Evolutionary conservation across 2,329 filamentous ascomycete genomes (phyloP).

Genomic region (Pseudofabraea citricarpa): DNA sequence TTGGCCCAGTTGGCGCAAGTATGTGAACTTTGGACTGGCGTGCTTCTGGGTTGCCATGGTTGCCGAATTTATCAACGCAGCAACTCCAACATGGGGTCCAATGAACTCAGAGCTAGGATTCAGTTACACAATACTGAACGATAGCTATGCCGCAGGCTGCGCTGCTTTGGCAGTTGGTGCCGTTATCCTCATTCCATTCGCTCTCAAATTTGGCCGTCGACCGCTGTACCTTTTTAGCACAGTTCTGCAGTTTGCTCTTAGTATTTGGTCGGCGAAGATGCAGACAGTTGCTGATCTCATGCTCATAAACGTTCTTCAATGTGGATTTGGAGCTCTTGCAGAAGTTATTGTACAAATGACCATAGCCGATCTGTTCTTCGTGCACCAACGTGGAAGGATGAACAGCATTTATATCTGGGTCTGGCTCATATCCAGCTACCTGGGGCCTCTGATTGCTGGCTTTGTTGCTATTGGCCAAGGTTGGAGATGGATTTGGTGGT

Average conservation of each 20-base stretch:
- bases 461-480: slow-evolving; percentile 33
- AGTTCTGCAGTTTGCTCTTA: slow-evolving; percentile 29
- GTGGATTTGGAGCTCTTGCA: slow-evolving; percentile 37
- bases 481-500: slow-evolving; percentile 49
- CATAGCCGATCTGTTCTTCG: slow-evolving; percentile 39
- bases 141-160: slow-evolving; percentile 38
- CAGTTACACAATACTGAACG: slow-evolving; percentile 35
- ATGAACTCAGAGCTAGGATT: slow-evolving; percentile 38
- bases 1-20: slow-evolving; percentile 38
- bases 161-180: slow-evolving; percentile 36
- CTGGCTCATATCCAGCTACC: slow-evolving; percentile 1
- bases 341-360: slow-evolving; percentile 43
- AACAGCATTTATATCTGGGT: slow-evolving; percentile 41
- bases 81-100: slow-evolving; percentile 33
- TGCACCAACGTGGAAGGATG: slow-evolving; percentile 41
- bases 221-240: slow-evolving; percentile 40
- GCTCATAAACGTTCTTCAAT: slow-evolving; percentile 35
- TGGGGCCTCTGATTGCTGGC: slow-evolving; percentile 35
- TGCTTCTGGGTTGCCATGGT: slow-evolving; percentile 37
- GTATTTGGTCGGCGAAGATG: slow-evolving; percentile 39
- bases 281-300: slow-evolving; percentile 37
- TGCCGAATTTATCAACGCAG: slow-evolving; percentile 15
- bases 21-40: slow-evolving; percentile 35
- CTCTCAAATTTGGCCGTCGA: slow-evolving; percentile 40
- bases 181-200: slow-evolving; percentile 39